Base-by-base conservation (phyloP, 163 green algal genomes). In the Picocystis sp. region DNA sequence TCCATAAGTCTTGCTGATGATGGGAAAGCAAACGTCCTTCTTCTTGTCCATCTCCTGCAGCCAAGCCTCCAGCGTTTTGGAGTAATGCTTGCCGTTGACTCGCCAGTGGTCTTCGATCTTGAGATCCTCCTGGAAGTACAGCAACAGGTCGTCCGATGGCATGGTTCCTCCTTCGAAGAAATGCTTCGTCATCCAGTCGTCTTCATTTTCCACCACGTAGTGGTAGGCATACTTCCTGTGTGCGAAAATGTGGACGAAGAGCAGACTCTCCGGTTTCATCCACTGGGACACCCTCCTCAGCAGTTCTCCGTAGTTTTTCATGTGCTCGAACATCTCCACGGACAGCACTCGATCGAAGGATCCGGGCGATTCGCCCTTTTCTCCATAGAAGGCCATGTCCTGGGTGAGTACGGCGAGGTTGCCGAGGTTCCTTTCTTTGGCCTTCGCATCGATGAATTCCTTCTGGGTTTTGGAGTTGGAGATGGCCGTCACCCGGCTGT, bases 241-340 rank as follows among this genome's bases (percentile, higher is more conserved):
- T 25, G 73, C 70, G 53, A 95, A 94, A 44, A 93, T 83, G 72
- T 97, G 89, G 15, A 93, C 73, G 69, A 97, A 97, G 22, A 94
- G 62, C 42, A 72, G 54, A 13, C 84, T 87, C 2, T 61, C 63
- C 9, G 80, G 68, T 17, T 67, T 74, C 23, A 97, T 71, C 88
- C 86, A 95, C 1, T 9, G 50, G 14, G 66, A 50, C 35, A 87
- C 67, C 45, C 77, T 72, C 3, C 50, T 14, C 53, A 94, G 69
- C 33, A 94, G 62, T 59, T 71, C 67, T 61, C 68, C 60, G 50
- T 72, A 72, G 54, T 71, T 73, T 69, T 93, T 93, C 87, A 94
- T 92, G 76, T 96, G 87, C 73, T 96, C 87, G 63, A 96, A 94
- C 81, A 93, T 94, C 69, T 97, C 88, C 21, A 97, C 82, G 11